phyloP scores from a whole-genome alignment of 495 filamentous ascomycete genomes.

The Xylaria flabelliformis region DNA sequence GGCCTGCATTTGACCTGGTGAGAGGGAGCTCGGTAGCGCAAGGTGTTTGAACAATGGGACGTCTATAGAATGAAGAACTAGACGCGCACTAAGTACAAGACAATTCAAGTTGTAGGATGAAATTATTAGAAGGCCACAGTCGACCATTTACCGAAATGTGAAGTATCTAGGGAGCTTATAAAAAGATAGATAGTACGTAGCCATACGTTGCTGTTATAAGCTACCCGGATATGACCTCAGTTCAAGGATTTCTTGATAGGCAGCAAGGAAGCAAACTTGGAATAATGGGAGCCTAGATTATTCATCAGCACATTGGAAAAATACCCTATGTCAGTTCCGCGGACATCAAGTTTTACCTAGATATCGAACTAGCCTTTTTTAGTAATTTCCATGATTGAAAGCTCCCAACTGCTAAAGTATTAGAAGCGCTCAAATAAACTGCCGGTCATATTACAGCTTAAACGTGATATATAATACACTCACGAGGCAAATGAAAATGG shows the following conservation, averaged over 20 bases:
- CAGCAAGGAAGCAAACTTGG: background rate
- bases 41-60: background rate
- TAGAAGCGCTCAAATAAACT: background rate
- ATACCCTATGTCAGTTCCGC: background rate
- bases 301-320: background rate
- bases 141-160: background rate
- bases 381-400: no score
- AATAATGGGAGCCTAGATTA: background rate
- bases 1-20: constrained; percentile 25
- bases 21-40: background rate
- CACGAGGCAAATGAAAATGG: no score
- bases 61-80: background rate
- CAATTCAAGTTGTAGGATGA: background rate
- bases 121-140: background rate
- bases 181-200: background rate
- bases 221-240: background rate
- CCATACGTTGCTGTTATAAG: background rate
- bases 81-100: background rate
- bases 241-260: background rate
- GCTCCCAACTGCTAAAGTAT: no score
- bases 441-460: no score
- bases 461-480: no score
- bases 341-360: no score
- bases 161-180: background rate
- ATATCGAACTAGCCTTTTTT: no score